phyloP scores from a whole-genome alignment of 1,284 basidiomycete genomes.

The Schizophyllum commune region DNA sequence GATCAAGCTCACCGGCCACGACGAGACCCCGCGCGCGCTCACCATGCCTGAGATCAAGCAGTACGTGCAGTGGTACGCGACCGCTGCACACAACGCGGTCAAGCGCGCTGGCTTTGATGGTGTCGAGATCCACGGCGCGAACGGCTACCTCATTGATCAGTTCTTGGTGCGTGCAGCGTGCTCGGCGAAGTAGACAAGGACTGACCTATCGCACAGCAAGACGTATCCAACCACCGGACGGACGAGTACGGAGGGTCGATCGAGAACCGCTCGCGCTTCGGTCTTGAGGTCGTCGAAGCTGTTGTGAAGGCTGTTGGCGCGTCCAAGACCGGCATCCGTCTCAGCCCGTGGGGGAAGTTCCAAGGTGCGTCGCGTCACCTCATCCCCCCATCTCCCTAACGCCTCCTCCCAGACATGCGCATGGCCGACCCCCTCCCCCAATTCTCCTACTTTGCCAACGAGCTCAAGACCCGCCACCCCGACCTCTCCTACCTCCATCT shows the following conservation, averaged over 20 bases:
- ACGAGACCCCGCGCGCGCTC: constrained; percentile 25
- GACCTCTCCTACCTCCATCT: constrained; percentile 37
- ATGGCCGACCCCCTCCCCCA: constrained; percentile 36
- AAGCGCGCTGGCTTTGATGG: no score
- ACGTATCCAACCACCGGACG: constrained; percentile 35
- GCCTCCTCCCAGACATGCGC: constrained; percentile 21
- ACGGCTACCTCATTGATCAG: constrained; percentile 29
- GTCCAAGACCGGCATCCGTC: constrained; percentile 34
- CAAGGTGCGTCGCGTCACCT: constrained; percentile 16
- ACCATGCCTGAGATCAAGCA: constrained; percentile 27
- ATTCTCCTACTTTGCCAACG: constrained; percentile 29
- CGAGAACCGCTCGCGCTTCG: constrained; percentile 28
- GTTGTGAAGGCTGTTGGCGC: constrained; percentile 25
- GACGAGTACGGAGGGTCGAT: constrained; percentile 45
- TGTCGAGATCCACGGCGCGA: no score
- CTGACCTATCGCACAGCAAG: constrained; percentile 14
- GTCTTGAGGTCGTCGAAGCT: constrained; percentile 33
- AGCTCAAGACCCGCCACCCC: constrained; percentile 27
- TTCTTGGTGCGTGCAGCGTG: constrained; percentile 15
- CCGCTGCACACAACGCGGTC: no score
- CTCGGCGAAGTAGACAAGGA: no score
- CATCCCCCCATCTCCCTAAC: background rate
- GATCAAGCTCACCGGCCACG: background rate
- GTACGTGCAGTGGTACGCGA: constrained; percentile 2
- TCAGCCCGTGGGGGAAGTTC: constrained; percentile 38